Base-by-base conservation (phyloP, 2,329 filamentous ascomycete species). In the Teratosphaeria gauchensis region DNA sequence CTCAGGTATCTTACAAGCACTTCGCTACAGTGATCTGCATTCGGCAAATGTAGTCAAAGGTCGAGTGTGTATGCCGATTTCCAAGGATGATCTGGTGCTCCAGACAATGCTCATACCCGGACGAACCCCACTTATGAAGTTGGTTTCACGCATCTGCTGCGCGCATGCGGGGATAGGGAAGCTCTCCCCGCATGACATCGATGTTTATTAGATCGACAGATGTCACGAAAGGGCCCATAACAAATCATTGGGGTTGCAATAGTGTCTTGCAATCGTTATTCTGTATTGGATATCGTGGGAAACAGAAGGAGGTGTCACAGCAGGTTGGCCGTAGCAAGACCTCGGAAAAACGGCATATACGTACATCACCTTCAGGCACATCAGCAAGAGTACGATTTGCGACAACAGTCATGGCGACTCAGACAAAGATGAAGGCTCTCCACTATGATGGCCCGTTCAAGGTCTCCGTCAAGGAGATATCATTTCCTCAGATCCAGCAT, bases 381-480 rank as follows among this genome's bases (percentile, higher is more conserved):
- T 16, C 6, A 2, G 2, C n/a, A 19, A 48, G 19, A 48, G 42
- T 9, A 8, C 4, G 5, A 48, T 16, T 48, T 48, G 21, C 42
- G 8, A 48, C 53, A 42, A 7, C 48, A 31, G 48, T 16, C 35
- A 51, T 56, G 54, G 55, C 59, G 52, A 61, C 52, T 4, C 38
- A 64, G 53, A 65, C 52, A 46, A 61, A 61, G 53, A 84, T 85
- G 83, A 84, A 84, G 72, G 82, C 82, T 12, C 75, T 85, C 59
- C 82, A 84, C 35, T 86, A 86, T 64, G 78, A 83, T 52, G 83
- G 82, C 1, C 80, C 83, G 1, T 66, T 64, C 64, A 80, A 82
- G 69, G 83, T 86, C 61, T 79, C 80, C n/a, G 80, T 87, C 55
- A 79, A 84, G 65, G 80, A 86, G 28, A 78, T 84, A 7, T 77